Conservation (phyloP, 441 rosid species). For the Adansonia gregorii region DNA sequence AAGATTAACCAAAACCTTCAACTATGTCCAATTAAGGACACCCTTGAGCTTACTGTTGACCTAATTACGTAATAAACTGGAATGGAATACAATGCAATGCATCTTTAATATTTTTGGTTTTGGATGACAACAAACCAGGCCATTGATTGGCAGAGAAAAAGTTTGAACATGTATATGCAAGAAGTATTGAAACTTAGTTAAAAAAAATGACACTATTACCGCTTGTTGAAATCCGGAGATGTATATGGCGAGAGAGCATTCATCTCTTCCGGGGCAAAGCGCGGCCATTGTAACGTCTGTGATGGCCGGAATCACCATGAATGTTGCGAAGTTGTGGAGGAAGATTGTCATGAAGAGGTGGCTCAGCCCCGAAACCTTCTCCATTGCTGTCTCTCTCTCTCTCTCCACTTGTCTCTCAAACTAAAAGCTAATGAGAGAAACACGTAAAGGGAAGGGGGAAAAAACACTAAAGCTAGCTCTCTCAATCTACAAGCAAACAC, state of each 20-base stretch:
- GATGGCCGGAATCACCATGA: conserved; percentile 38
- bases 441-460: conserved; percentile 8
- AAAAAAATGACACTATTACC: conserved; percentile 25
- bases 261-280: conserved; percentile 42
- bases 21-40: not conserved
- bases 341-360: conserved; percentile 41
- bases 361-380: conserved; percentile 28
- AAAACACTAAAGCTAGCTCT: not conserved
- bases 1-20: conserved; percentile 8
- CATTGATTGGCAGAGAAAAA: not conserved
- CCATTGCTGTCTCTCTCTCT: not conserved
- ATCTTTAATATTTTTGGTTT: not conserved
- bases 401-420: conserved; percentile 25
- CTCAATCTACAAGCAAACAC: not conserved
- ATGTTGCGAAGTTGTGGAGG: conserved; percentile 36
- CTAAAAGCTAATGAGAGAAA: not conserved
- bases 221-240: conserved; percentile 44
- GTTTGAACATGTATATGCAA: not conserved
- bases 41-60: not conserved
- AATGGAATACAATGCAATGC: not conserved
- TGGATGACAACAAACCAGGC: not conserved
- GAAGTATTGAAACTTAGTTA: not conserved
- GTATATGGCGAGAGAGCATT: conserved; percentile 45
- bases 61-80: not conserved
- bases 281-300: conserved; percentile 47